Evolutionary conservation across 2,329 filamentous ascomycete genomes (phyloP).

Genomic region (Cercospora brassicicola): DNA sequence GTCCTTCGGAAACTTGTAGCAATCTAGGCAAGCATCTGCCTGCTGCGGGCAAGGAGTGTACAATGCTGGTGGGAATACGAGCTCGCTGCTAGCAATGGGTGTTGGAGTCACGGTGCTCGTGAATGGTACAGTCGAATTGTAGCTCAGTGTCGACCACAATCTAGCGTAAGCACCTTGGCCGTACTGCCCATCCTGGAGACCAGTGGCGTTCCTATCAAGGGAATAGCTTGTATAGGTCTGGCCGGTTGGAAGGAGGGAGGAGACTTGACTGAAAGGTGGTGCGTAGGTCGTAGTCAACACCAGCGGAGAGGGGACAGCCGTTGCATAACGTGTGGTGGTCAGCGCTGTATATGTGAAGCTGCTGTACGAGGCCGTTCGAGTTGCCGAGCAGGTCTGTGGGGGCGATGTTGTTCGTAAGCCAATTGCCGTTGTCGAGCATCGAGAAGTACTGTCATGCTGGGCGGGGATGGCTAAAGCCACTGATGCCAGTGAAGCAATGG

Average conservation of each 20-base stretch:
- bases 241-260: conserved; percentile 23
- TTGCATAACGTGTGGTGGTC: conserved; percentile 29
- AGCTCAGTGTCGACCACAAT: conserved; percentile 25
- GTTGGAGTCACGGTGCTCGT: conserved; percentile 38
- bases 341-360: conserved; percentile 25
- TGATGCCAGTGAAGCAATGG: background rate
- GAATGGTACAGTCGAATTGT: conserved; percentile 31
- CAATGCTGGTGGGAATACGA: conserved; percentile 39
- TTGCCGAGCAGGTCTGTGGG: conserved; percentile 26
- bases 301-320: conserved; percentile 23
- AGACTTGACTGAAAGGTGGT: conserved; percentile 23
- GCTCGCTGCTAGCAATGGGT: conserved; percentile 39
- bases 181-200: conserved; percentile 26
- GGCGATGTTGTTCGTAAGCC: background rate
- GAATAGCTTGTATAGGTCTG: conserved; percentile 26
- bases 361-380: conserved; percentile 19
- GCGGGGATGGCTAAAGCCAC: background rate
- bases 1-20: conserved; percentile 36
- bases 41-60: conserved; percentile 37
- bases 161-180: conserved; percentile 29
- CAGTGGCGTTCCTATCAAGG: conserved; percentile 21
- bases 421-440: background rate
- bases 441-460: background rate
- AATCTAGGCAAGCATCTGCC: conserved; percentile 35
- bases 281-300: conserved; percentile 24